Conservation (phyloP, 768 basidiomycete genomes). For the Mycena rebaudengoi region DNA sequence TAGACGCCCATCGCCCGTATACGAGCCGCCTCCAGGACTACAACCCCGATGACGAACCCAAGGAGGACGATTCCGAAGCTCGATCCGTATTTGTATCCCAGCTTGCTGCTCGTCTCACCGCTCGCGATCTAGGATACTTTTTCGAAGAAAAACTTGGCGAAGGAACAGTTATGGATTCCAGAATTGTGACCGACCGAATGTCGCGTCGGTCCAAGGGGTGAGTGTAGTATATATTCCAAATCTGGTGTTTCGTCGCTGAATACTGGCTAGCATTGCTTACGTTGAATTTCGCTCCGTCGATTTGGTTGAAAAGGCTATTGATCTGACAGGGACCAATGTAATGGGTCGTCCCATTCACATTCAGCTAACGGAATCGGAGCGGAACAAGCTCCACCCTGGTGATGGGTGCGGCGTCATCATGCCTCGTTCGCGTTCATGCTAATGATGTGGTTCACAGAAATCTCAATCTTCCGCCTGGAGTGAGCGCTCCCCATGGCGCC, state of each 20-base stretch:
- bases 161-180: conserved; percentile 92
- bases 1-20: conserved; percentile 77
- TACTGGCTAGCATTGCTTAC: conserved; percentile 84
- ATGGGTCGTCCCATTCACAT: conserved; percentile 99
- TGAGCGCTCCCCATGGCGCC: conserved; percentile 77
- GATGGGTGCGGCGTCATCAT: conserved; percentile 68
- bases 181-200: conserved; percentile 94
- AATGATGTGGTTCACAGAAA: conserved; percentile 60
- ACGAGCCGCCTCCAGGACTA: conserved; percentile 73
- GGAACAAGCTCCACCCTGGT: conserved; percentile 88
- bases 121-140: conserved; percentile 97
- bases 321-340: conserved; percentile 92
- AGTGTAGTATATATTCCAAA: conserved; percentile 33
- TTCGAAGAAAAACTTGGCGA: conserved; percentile 97
- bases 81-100: conserved; percentile 99
- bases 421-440: conserved; percentile 11
- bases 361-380: conserved; percentile 96
- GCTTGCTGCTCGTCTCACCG: conserved; percentile 95
- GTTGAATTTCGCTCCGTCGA: conserved; percentile 95
- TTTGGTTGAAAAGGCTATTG: conserved; percentile 89
- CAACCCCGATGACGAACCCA: conserved; percentile 88
- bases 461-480: conserved; percentile 85
- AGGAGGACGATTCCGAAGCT: conserved; percentile 96
- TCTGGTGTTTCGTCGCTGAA: background rate
- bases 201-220: conserved; percentile 99